Evolutionary conservation across 306 rosid genomes (phyloP).

Genomic region (Gleditsia sinensis): DNA sequence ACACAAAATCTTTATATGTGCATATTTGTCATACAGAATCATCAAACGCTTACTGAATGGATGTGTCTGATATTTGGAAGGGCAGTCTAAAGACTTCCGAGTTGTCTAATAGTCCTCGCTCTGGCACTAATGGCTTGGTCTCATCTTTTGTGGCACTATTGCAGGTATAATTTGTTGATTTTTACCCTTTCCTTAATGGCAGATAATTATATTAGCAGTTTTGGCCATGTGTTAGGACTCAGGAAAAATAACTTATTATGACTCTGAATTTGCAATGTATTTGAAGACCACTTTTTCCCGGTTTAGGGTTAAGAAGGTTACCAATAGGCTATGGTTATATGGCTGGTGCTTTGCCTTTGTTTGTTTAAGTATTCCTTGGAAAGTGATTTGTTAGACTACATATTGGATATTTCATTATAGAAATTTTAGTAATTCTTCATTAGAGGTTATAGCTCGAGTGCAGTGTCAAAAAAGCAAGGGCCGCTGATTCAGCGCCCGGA

Average conservation of each 20-base stretch:
- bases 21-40: no score
- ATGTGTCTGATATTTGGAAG: constrained; percentile 43
- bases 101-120: constrained; percentile 34
- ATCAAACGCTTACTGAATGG: background rate
- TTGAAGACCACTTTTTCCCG: background rate
- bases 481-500: no score
- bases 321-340: background rate
- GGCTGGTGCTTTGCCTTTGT: background rate
- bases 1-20: no score
- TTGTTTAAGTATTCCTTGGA: no score
- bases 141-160: no score
- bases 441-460: no score
- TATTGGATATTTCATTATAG: background rate
- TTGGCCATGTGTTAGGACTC: no score
- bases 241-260: no score
- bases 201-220: no score
- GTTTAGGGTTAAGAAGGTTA: background rate
- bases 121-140: constrained; percentile 58
- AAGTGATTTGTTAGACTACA: background rate
- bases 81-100: constrained; percentile 63
- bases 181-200: background rate
- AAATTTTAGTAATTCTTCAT: background rate
- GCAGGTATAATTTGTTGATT: constrained; percentile 47
- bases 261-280: no score
- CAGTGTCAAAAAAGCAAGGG: no score